phyloP scores from a whole-genome alignment of 495 filamentous ascomycete species.

The Tuber borchii region DNA sequence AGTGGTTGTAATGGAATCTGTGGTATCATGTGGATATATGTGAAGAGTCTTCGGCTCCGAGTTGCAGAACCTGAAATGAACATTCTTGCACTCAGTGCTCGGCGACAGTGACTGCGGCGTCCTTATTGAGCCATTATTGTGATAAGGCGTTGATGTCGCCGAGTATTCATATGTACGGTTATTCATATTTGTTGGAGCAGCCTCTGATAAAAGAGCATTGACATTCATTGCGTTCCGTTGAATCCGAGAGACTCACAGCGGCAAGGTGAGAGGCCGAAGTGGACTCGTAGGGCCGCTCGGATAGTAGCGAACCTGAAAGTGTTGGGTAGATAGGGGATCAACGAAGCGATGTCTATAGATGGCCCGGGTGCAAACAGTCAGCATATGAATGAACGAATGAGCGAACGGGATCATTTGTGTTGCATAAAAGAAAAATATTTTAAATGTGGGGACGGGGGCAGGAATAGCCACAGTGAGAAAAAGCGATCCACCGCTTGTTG shows the following conservation, averaged over 20 bases:
- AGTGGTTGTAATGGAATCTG: conserved; percentile 89
- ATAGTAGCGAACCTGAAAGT: not conserved
- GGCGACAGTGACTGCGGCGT: conserved; percentile 47
- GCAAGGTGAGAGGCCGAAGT: conserved; percentile 1
- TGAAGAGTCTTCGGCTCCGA: conserved; percentile 72
- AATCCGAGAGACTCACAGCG: not conserved
- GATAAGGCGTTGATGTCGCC: conserved; percentile 34
- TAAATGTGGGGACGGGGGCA: not conserved
- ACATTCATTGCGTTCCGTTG: conserved; percentile 30
- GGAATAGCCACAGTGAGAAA: conserved; percentile 1
- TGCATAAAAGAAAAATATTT: conserved; percentile 3
- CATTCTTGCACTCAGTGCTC: conserved; percentile 61
- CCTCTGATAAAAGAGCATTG: conserved; percentile 37
- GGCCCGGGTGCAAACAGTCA: conserved; percentile 1
- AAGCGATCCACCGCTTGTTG: not conserved
- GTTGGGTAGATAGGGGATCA: conserved; percentile 2
- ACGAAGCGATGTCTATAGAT: not conserved
- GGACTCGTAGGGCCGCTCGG: conserved; percentile 1
- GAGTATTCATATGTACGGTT: conserved; percentile 29
- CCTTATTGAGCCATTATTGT: conserved; percentile 30
- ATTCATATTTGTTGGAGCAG: conserved; percentile 23
- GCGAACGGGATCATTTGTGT: not conserved
- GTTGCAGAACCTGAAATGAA: conserved; percentile 68
- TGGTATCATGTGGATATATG: conserved; percentile 87
- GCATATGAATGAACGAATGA: not conserved